Percentiles rank a stretch among this genome's conserved stretches.
Evolutionary conservation across 2,329 filamentous ascomycete genomes (phyloP).

Genomic region (Ophiostoma sp.): DNA sequence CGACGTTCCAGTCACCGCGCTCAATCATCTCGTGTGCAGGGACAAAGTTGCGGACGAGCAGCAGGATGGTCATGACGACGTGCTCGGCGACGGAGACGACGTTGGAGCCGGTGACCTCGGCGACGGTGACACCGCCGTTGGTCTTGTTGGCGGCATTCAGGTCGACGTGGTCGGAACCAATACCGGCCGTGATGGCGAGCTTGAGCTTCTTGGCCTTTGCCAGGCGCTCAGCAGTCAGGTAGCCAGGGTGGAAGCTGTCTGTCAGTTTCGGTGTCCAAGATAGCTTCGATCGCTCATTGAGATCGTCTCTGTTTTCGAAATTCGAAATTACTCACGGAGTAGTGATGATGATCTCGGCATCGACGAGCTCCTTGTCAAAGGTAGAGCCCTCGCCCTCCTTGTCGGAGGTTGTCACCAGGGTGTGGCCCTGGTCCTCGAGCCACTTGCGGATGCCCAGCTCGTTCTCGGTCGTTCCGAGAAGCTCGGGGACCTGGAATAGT

Average conservation of each 20-base stretch:
- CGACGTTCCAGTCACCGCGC: slow-evolving; percentile 89
- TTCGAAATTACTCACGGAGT: slow-evolving; percentile 62
- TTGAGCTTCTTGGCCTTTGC: slow-evolving; percentile 99
- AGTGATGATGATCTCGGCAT: slow-evolving; percentile 98
- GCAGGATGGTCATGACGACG: slow-evolving; percentile 97
- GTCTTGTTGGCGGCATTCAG: slow-evolving; percentile 95
- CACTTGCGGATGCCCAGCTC: slow-evolving; percentile 96
- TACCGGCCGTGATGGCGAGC: slow-evolving; percentile 92
- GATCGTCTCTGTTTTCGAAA: neutral
- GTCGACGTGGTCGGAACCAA: slow-evolving; percentile 97
- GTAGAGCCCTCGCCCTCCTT: slow-evolving; percentile 90
- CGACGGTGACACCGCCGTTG: slow-evolving; percentile 95
- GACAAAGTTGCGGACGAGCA: slow-evolving; percentile 95
- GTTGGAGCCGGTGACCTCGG: slow-evolving; percentile 96
- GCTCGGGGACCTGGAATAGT: slow-evolving; percentile 55
- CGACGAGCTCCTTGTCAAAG: slow-evolving; percentile 92
- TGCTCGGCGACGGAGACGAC: slow-evolving; percentile 98
- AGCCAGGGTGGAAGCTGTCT: slow-evolving; percentile 88
- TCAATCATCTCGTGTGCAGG: slow-evolving; percentile 93
- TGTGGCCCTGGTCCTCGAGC: slow-evolving; percentile 96
- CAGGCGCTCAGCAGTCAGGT: slow-evolving; percentile 92
- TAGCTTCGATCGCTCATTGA: too few species aligned
- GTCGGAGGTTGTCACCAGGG: slow-evolving; percentile 92
- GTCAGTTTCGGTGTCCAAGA: neutral
- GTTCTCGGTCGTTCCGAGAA: slow-evolving; percentile 95